Evolutionary conservation across 805 yeast genomes (phyloP).

Genomic region (Torulaspora indica): DNA sequence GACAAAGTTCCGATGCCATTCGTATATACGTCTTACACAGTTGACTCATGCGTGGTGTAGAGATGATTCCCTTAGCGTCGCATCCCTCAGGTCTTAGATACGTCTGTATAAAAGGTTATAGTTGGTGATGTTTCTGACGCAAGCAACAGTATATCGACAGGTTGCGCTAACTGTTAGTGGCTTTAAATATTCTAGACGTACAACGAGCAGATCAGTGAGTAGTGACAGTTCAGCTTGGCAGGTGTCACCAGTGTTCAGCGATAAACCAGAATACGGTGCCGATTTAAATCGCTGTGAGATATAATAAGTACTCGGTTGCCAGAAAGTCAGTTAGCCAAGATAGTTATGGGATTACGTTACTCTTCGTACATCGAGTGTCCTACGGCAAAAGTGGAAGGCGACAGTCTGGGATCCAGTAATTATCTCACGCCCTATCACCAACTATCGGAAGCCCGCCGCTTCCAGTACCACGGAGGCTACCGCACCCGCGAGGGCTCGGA

Average conservation of each 20-base stretch:
- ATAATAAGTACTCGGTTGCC: no score
- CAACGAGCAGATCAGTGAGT: background rate
- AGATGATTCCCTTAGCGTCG: conserved; percentile 12
- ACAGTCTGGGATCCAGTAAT: conserved; percentile 5
- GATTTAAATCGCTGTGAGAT: no score
- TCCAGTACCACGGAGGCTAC: conserved; percentile 8
- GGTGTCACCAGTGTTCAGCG: background rate
- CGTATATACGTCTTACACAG: background rate
- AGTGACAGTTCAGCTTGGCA: background rate
- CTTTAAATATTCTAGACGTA: no score
- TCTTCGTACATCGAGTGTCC: conserved; percentile 28
- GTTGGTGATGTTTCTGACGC: background rate
- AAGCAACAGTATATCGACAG: no score
- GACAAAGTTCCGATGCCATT: background rate
- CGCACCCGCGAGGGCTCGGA: conserved; percentile 11
- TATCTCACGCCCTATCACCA: conserved; percentile 13
- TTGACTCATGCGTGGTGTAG: conserved; percentile 11
- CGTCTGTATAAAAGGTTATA: background rate
- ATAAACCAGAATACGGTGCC: no score
- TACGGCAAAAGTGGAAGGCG: conserved; percentile 10
- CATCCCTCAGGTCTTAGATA: background rate
- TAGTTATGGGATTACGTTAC: conserved; percentile 30
- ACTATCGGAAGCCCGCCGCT: conserved; percentile 10
- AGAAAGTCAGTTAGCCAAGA: background rate
- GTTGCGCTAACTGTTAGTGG: no score